Percentiles rank a stretch among this genome's conserved stretches.
phyloP scores from a whole-genome alignment of 768 basidiomycete species.

The Amanita molliuscula region DNA sequence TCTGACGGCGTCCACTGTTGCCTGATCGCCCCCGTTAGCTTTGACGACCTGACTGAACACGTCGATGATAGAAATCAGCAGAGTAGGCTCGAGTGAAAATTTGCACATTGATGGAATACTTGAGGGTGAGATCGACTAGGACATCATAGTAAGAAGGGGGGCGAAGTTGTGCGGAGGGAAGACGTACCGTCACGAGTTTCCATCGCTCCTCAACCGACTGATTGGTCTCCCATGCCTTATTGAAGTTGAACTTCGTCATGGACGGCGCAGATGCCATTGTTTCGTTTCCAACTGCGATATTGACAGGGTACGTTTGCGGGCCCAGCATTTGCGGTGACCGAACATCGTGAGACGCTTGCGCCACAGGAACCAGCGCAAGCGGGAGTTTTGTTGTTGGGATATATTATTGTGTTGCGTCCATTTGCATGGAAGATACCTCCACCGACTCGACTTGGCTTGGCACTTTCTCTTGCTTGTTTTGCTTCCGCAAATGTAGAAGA shows the following conservation, averaged over 20 bases:
- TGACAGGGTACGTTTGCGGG: not conserved
- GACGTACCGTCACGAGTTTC: conserved; percentile 47
- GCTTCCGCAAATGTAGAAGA: conserved; percentile 42
- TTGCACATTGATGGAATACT: conserved; percentile 55
- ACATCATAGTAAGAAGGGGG: not conserved
- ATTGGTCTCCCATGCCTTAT: conserved; percentile 42
- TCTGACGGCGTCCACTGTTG: conserved; percentile 17
- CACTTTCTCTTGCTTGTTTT: conserved; percentile 42
- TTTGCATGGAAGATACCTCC: conserved; percentile 66
- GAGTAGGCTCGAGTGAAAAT: conserved; percentile 55
- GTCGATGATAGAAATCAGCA: conserved; percentile 48
- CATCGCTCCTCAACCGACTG: conserved; percentile 36
- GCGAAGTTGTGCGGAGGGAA: not conserved
- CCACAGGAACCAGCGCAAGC: not conserved
- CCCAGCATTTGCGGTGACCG: not conserved
- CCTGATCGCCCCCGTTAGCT: conserved; percentile 8
- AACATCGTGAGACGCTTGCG: not conserved
- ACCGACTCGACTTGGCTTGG: conserved; percentile 36
- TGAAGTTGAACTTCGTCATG: conserved; percentile 51
- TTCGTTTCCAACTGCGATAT: not conserved
- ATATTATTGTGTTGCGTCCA: conserved; percentile 51
- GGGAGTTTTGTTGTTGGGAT: conserved; percentile 16
- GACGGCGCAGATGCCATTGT: not conserved
- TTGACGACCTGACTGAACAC: conserved; percentile 30
- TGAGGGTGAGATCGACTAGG: conserved; percentile 43